Base-by-base conservation (phyloP, 345 rosid species). In the Eucalyptus lansdowneana region DNA sequence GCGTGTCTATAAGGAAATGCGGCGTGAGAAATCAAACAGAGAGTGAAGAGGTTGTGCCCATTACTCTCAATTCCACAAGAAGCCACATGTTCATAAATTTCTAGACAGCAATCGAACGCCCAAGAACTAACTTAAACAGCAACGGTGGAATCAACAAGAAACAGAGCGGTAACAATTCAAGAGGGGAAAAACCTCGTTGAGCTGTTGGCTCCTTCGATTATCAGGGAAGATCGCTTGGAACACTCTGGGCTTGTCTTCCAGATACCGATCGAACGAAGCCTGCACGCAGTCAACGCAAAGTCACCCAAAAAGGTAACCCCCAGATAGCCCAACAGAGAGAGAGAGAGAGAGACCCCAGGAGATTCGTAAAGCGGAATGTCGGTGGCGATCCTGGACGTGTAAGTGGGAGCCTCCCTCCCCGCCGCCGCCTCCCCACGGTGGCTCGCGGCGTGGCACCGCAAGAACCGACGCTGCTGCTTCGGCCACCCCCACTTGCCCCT, bases 161-260 rank as follows among this genome's bases (percentile, higher is more conserved):
- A 76, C 47, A 40, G 85, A 76, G 85, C 1, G 47, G 85, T 76
- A 40, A 11, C 13, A 40, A 76, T 76, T 21, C 47, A 40, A 22
- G 42, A 42, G 85, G 85, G 31, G 58, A 53, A 76, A 40, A 37
- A 76, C 85, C 99, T 96, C 92, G 86, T 93, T 96, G 49, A 97
- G 94, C 81, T 90, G 94, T 44, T 90, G 92, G 85, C 98, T 95
- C 92, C 98, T 94, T 4, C 90, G 89, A 86, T 92, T 94, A 87
- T 97, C 98, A 25, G 98, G 98, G 86, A 97, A 97, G 89, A 97
- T 95, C 31, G 99, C 97, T 90, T 92, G 58, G 92, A 97, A 97
- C 62, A 96, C 96, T 90, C 99, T 95, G 34, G 95, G 92, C 81
- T 93, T 96, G 90, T 98, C 92, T 67, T 97, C 98, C 92, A 97